These are phyloP conservation scores for Friedmanniomyces simplex DNA, from an alignment of 495 filamentous ascomycete species.

Conservation along the genomic window DNA sequence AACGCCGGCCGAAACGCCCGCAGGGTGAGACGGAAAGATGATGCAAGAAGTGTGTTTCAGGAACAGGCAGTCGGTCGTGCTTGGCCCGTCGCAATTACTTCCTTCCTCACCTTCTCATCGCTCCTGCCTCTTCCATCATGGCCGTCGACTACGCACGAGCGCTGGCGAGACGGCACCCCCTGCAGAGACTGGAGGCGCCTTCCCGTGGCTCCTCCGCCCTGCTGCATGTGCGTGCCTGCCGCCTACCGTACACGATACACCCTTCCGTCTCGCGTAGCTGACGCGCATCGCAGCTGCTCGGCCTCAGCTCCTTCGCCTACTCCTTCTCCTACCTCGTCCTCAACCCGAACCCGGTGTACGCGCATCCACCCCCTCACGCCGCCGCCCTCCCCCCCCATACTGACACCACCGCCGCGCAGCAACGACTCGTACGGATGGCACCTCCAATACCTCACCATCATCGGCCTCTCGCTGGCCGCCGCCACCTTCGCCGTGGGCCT, in stretches of 20 bases:
- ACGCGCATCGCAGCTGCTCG: slow-evolving; percentile 30
- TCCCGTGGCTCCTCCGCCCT: slow-evolving; percentile 57
- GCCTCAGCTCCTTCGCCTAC: slow-evolving; percentile 56
- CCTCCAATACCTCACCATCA: slow-evolving; percentile 75
- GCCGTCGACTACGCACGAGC: slow-evolving; percentile 7
- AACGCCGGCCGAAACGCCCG: no score
- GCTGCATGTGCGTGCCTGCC: slow-evolving; percentile 47
- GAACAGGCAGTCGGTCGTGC: neutral
- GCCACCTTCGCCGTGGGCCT: slow-evolving; percentile 58
- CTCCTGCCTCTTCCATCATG: slow-evolving; percentile 1
- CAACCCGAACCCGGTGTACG: slow-evolving; percentile 37
- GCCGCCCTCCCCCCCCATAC: neutral
- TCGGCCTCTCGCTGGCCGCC: slow-evolving; percentile 61
- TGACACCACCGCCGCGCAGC: slow-evolving; percentile 31
- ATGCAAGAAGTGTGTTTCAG: neutral
- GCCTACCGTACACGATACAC: neutral
- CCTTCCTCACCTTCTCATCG: neutral
- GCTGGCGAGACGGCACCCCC: slow-evolving; percentile 43
- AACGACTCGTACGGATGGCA: slow-evolving; percentile 71
- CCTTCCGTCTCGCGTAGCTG: slow-evolving; percentile 9
- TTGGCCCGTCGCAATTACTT: neutral
- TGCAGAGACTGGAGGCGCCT: slow-evolving; percentile 63
- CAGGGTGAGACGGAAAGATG: no score
- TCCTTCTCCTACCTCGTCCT: slow-evolving; percentile 52
- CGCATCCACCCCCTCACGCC: neutral